Percentiles rank a stretch among this genome's conserved stretches.
These are phyloP conservation scores for Aspergillus sp. DNA, from an alignment of 2,329 filamentous ascomycete genomes.

Conservation along the genomic window DNA sequence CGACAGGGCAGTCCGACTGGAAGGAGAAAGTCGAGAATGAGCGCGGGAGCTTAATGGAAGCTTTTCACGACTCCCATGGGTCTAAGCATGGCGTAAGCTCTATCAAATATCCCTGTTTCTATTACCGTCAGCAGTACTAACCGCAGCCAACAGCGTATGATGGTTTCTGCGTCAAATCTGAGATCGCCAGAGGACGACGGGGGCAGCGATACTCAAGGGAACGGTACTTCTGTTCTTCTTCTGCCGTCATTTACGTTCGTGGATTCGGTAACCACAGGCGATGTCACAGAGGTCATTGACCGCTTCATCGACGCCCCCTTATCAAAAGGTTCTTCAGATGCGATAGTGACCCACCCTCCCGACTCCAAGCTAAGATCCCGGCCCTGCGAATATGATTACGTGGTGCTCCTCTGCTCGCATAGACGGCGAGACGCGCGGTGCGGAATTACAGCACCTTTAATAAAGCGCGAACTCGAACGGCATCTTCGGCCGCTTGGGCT, in stretches of 20 bases:
- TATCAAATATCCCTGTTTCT: background rate
- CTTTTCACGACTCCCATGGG: slow-evolving; percentile 43
- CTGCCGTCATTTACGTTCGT: slow-evolving; percentile 79
- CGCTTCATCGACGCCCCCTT: slow-evolving; percentile 66
- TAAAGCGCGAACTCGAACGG: slow-evolving; percentile 77
- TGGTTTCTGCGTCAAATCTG: slow-evolving; percentile 40
- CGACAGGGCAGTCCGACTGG: slow-evolving; percentile 41
- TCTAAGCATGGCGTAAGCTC: slow-evolving; percentile 69
- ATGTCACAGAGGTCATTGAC: slow-evolving; percentile 66
- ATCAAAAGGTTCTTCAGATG: slow-evolving; percentile 33
- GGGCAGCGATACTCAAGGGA: background rate
- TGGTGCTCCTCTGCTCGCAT: slow-evolving; percentile 88
- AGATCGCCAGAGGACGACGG: slow-evolving; percentile 15
- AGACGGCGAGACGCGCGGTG: slow-evolving; percentile 86
- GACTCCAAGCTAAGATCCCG: slow-evolving; percentile 46
- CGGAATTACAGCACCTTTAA: slow-evolving; percentile 80
- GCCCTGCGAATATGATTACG: slow-evolving; percentile 73
- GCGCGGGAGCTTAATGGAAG: slow-evolving; percentile 53
- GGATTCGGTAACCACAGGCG: slow-evolving; percentile 69
- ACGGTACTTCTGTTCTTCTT: slow-evolving; percentile 70
- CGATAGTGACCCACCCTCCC: slow-evolving; percentile 43
- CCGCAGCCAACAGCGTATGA: slow-evolving; percentile 26
- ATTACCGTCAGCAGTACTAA: background rate
- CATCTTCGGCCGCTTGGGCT: slow-evolving; percentile 78
- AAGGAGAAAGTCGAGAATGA: slow-evolving; percentile 34